These are phyloP conservation scores for Plasmodium berghei DNA, from an alignment of 169 alveolate genomes.

Conservation along the genomic window DNA sequence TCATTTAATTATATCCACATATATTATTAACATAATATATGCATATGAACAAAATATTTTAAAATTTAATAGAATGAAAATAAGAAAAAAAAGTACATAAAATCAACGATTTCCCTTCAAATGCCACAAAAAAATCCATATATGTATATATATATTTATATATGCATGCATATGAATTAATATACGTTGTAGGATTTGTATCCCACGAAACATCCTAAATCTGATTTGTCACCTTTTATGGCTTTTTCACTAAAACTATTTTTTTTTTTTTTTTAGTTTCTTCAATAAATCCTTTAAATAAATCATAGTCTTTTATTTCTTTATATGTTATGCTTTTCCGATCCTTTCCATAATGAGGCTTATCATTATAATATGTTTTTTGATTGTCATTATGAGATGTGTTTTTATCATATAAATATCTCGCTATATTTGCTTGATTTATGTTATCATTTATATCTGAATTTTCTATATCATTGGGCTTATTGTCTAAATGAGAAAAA, in stretches of 20 bases:
- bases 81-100: too few species aligned
- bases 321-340: constrained; percentile 32
- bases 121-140: too few species aligned
- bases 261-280: constrained; percentile 23
- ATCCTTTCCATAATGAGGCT: constrained; percentile 58
- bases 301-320: constrained; percentile 42
- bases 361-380: constrained; percentile 23
- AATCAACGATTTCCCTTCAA: too few species aligned
- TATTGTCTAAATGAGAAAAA: constrained; percentile 14
- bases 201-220: not conserved
- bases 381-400: not conserved
- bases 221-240: too few species aligned
- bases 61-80: too few species aligned
- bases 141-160: not conserved
- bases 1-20: too few species aligned
- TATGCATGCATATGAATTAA: not conserved
- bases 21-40: too few species aligned
- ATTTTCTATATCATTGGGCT: constrained; percentile 9
- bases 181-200: not conserved
- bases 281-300: constrained; percentile 53
- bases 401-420: constrained; percentile 45
- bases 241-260: constrained; percentile 19
- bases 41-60: too few species aligned
- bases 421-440: constrained; percentile 30
- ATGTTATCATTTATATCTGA: constrained; percentile 2